Evolutionary conservation across 148 eudicot genomes (phyloP), one percentile per base, ranked within the genome.

Genomic region (Vaccinium macrocarpon): DNA sequence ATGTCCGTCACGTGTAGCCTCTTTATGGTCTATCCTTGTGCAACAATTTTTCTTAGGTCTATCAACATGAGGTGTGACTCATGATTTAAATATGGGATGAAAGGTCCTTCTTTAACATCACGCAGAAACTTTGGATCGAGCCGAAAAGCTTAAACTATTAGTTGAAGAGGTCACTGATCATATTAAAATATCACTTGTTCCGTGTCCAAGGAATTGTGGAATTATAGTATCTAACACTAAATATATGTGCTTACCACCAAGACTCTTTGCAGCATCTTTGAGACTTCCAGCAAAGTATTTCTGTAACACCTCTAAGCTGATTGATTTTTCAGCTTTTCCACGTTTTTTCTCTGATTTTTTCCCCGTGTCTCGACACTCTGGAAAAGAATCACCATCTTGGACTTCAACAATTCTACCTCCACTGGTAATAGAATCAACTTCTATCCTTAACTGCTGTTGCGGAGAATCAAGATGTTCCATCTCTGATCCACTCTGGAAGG

Each of bases 261-360:
- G 95, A 85, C 89, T 89, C 87, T 94, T 92, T 52, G 98, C 98
- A 82, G 98, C 98, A 87, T 96, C 97, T 89, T 96, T 94, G 18
- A 94, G 96, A 85, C 97, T 94, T 84, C 95, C 97, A 48, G 97
- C 91, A 87, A 94, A 96, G 84, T 94, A 90, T 87, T 94, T 93
- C 88, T 92, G 96, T 68, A 96, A 91, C 78, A 93, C 98, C 56
- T 94, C 98, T 88, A 96, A 89, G 88, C 97, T 93, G 78, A 96
- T 96, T 81, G 92, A 88, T 87, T 96, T 96, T 90, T 96, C 98
- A 76, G 95, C 95, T 89, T 94, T 96, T 76, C 98, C 96, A 84
- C 99, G 94, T 83, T 96, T 96, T 83, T 92, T 93, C 81, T 91
- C 95, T 2, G 48, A 14, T 55, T 78, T 78, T 78, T 78, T 53